Conservation (phyloP, 2,329 filamentous ascomycete genomes). For the Phaeomoniella chlamydospora region DNA sequence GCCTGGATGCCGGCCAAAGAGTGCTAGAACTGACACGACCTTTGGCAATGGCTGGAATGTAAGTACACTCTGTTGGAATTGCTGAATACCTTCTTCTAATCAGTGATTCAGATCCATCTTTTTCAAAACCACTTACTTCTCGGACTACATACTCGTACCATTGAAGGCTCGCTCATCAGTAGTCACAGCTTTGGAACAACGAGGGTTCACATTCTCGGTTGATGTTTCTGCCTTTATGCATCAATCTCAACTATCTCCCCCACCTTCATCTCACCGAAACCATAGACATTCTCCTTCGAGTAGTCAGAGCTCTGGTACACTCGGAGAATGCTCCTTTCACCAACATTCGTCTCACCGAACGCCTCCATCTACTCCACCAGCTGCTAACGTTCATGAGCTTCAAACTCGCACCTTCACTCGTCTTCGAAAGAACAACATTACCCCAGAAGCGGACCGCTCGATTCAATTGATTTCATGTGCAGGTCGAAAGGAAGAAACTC, state of each 20-base stretch:
- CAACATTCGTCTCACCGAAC: conserved; percentile 22
- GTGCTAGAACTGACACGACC: conserved; percentile 87
- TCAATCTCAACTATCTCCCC: conserved; percentile 32
- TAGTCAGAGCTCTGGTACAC: conserved; percentile 5
- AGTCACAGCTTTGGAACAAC: conserved; percentile 57
- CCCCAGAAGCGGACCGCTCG: conserved; percentile 52
- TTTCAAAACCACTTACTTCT: conserved; percentile 97
- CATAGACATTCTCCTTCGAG: conserved; percentile 13
- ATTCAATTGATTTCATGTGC: conserved; percentile 74
- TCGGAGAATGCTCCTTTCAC: conserved; percentile 13
- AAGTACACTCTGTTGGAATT: conserved; percentile 15
- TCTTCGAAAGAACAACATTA: conserved; percentile 64
- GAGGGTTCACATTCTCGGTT: conserved; percentile 74
- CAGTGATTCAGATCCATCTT: conserved; percentile 60
- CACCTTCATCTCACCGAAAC: conserved; percentile 25
- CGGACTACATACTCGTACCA: conserved; percentile 89
- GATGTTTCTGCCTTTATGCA: conserved; percentile 51
- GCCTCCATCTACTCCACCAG: conserved; percentile 56
- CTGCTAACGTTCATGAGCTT: conserved; percentile 62
- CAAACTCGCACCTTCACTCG: conserved; percentile 70
- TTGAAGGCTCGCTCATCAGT: conserved; percentile 59
- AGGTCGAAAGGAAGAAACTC: conserved; percentile 23
- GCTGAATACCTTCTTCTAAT: conserved; percentile 3
- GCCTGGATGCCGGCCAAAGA: conserved; percentile 78
- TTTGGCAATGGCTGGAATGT: conserved; percentile 78